phyloP scores from a whole-genome alignment of 768 basidiomycete genomes.

The Russula abietina region DNA sequence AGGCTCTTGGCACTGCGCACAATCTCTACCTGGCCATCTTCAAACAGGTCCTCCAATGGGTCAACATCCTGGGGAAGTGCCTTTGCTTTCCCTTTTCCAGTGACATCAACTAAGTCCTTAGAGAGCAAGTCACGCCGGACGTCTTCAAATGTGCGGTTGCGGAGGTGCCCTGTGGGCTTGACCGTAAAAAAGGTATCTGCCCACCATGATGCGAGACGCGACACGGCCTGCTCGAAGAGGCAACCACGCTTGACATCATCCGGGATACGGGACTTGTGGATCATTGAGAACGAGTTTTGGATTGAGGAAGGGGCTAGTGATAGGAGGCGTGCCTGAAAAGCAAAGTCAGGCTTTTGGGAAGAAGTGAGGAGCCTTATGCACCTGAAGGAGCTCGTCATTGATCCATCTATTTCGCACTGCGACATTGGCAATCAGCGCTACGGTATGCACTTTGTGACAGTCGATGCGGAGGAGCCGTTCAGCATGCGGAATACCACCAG shows the following conservation, averaged over 20 bases:
- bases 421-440: constrained; percentile 72
- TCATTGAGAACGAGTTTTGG: constrained; percentile 74
- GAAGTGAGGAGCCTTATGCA: constrained; percentile 33
- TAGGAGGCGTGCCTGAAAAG: constrained; percentile 73
- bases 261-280: constrained; percentile 75
- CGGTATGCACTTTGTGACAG: constrained; percentile 85
- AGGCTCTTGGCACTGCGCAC: constrained; percentile 77
- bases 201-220: constrained; percentile 83
- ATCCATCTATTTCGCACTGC: constrained; percentile 74
- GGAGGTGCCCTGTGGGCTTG: constrained; percentile 57
- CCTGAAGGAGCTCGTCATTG: constrained; percentile 79
- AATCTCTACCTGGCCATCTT: constrained; percentile 50
- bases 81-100: constrained; percentile 21
- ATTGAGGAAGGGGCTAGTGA: constrained; percentile 77
- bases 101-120: constrained; percentile 15
- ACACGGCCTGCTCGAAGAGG: constrained; percentile 78
- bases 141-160: constrained; percentile 71
- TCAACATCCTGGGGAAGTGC: constrained; percentile 12
- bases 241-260: constrained; percentile 77
- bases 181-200: constrained; percentile 61
- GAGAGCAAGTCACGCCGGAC: constrained; percentile 39
- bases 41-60: constrained; percentile 37
- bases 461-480: constrained; percentile 72
- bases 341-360: constrained; percentile 15
- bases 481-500: constrained; percentile 42